Evolutionary conservation across 2,329 filamentous ascomycete genomes (phyloP).

Genomic region (Pseudogymnoascus destructans): DNA sequence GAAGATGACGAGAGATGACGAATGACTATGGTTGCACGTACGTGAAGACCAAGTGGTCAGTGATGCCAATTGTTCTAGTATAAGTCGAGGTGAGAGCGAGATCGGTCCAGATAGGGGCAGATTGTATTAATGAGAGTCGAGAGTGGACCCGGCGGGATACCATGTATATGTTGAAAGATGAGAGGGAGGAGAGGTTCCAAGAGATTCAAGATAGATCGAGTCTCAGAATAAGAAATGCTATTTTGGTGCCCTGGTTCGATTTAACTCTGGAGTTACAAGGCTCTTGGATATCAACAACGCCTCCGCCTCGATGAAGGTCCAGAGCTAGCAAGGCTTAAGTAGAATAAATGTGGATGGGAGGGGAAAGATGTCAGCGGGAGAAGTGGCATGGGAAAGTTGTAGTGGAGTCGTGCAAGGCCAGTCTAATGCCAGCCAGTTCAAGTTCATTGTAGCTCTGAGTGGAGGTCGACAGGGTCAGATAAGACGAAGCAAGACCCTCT

Average conservation of each 20-base stretch:
- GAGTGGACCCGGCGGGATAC: not conserved
- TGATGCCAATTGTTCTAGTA: not conserved
- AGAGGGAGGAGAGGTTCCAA: not conserved
- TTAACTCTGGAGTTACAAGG: conserved; percentile 7
- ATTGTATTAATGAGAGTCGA: conserved; percentile 8
- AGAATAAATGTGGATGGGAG: conserved; percentile 8
- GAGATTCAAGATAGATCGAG: not conserved
- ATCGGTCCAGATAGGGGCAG: conserved; percentile 2
- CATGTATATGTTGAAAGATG: not conserved
- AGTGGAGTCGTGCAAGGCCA: conserved; percentile 4
- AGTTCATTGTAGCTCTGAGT: not conserved
- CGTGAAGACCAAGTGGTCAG: not conserved
- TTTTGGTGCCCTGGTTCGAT: conserved; percentile 6
- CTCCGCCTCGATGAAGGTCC: conserved; percentile 7
- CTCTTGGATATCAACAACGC: conserved; percentile 2
- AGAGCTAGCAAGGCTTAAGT: conserved; percentile 8
- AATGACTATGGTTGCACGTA: conserved; percentile 9
- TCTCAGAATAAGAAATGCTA: conserved; percentile 7
- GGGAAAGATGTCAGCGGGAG: conserved; percentile 5
- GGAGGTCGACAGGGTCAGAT: conserved; percentile 6
- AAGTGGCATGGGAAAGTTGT: conserved; percentile 7
- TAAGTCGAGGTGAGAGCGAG: not conserved
- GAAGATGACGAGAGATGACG: conserved; percentile 5
- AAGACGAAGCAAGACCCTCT: conserved; percentile 4
- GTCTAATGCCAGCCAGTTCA: not conserved